Percentiles rank a stretch among this genome's conserved stretches.
These are phyloP conservation scores for Globisporangium nodosum DNA, from an alignment of 352 stramenopile species.

Conservation along the genomic window DNA sequence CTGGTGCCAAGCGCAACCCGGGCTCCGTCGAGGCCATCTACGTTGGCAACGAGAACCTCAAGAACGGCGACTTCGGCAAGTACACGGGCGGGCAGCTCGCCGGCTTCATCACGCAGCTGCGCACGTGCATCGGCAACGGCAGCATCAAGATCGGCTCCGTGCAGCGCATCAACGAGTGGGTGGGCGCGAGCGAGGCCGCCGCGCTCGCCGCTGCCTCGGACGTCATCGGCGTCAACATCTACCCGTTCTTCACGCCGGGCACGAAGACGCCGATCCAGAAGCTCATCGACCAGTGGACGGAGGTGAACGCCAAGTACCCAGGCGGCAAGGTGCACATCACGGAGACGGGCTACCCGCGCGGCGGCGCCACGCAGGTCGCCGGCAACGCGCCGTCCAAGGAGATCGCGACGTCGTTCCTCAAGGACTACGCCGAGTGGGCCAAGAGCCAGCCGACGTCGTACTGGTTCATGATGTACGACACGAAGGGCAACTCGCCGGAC, in stretches of 20 bases:
- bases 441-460: constrained; percentile 21
- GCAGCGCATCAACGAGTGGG: constrained; percentile 36
- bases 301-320: constrained; percentile 28
- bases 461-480: constrained; percentile 49
- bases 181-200: constrained; percentile 19
- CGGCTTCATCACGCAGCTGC: constrained; percentile 51
- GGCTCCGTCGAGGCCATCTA: constrained; percentile 45
- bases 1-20: constrained; percentile 31
- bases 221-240: constrained; percentile 40
- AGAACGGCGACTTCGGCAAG: constrained; percentile 40
- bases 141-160: constrained; percentile 52
- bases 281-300: constrained; percentile 24
- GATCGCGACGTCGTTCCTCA: constrained; percentile 20
- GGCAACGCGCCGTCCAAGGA: constrained; percentile 26
- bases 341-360: constrained; percentile 37
- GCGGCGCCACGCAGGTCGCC: constrained; percentile 8
- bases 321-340: constrained; percentile 29
- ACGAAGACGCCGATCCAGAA: constrained; percentile 26
- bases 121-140: constrained; percentile 30
- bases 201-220: constrained; percentile 25
- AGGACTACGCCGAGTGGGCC: constrained; percentile 26
- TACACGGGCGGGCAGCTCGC: constrained; percentile 31
- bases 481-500: constrained; percentile 19
- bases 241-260: constrained; percentile 39
- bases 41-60: constrained; percentile 73